These are phyloP conservation scores for Dryas octopetala DNA, from an alignment of 306 rosid species.

Conservation along the genomic window DNA sequence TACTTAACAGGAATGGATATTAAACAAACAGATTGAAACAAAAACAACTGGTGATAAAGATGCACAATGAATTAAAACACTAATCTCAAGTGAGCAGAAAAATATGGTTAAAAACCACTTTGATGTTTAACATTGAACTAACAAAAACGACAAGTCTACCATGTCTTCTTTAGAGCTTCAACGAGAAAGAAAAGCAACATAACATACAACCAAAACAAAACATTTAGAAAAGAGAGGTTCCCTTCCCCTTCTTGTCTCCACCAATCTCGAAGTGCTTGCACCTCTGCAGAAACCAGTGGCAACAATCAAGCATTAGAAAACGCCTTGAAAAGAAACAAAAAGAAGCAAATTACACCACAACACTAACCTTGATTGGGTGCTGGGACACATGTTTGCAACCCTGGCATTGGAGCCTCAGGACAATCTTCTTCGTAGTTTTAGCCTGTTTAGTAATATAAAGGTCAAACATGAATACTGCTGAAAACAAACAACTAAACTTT, in stretches of 20 bases:
- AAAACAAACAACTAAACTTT: neutral
- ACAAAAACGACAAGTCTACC: neutral
- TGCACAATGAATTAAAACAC: neutral
- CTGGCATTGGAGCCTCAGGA: constrained; percentile 51
- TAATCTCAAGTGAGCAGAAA: neutral
- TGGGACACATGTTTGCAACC: constrained; percentile 51
- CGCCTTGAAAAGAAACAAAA: too few relatives aligned
- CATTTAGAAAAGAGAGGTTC: constrained; percentile 43
- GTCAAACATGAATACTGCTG: neutral
- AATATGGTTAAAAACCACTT: neutral
- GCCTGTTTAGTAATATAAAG: constrained; percentile 26
- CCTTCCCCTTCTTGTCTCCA: constrained; percentile 52
- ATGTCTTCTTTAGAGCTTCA: constrained; percentile 15
- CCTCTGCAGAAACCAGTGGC: constrained; percentile 31
- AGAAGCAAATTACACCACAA: neutral
- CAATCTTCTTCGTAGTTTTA: constrained; percentile 52
- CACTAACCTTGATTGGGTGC: constrained; percentile 48
- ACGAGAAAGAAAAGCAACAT: neutral
- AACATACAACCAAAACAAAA: neutral
- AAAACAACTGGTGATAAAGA: neutral
- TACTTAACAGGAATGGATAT: neutral
- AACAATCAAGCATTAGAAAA: neutral
- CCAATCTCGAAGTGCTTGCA: constrained; percentile 51
- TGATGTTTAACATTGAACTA: neutral
- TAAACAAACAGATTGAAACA: neutral